Evolutionary conservation across 163 green algal species (phyloP), one percentile per base, ranked within the genome.

Genomic region (Scenedesmus sp.): DNA sequence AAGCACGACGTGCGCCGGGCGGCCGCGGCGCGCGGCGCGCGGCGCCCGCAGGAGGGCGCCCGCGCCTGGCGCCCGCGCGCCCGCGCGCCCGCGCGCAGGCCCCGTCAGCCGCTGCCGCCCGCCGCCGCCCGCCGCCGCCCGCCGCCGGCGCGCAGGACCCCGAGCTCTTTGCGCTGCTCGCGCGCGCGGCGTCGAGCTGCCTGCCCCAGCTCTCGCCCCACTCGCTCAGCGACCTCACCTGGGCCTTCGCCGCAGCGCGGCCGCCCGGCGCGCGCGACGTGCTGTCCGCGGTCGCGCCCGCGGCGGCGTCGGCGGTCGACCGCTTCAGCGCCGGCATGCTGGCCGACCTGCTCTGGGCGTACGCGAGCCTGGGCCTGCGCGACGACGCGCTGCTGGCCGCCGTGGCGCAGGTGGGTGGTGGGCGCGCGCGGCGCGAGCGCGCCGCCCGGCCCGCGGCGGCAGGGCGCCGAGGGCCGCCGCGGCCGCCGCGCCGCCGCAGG

Each of bases 111-210:
- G n/a, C n/a, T n/a, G n/a, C n/a, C n/a, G n/a, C n/a, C n/a, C 24
- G 18, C 18, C 50, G 18, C 18, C 22, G 22, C 53, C 53, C 20
- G 6, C 53, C 53, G 9, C 22, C 53, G 22, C 13, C 22, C 22
- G 9, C 26, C 26, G 11, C 53, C 53, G 6, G n/a, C 22, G 3
- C 45, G 34, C 53, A 77, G 69, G 69, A 77, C 58, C 31, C 42
- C 3, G 69, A 77, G 58, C 60, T 80, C 20, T 80, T 72, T 54
- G 72, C 71, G 26, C 47, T 80, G 45, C 29, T 80, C 17, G 29
- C 72, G 0, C 45, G 42, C 11, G 45, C 60, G 7, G 60, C 72
- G 3, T 7, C 39, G 10, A 47, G 36, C 29, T 42, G 2, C 26
- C 47, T 70, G 72, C 4, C 22, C 18, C 28, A 71, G 20, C 57